Evolutionary conservation across 257 asterid genomes (phyloP), one percentile per base, ranked within the genome.

Genomic region (Avicennia marina): DNA sequence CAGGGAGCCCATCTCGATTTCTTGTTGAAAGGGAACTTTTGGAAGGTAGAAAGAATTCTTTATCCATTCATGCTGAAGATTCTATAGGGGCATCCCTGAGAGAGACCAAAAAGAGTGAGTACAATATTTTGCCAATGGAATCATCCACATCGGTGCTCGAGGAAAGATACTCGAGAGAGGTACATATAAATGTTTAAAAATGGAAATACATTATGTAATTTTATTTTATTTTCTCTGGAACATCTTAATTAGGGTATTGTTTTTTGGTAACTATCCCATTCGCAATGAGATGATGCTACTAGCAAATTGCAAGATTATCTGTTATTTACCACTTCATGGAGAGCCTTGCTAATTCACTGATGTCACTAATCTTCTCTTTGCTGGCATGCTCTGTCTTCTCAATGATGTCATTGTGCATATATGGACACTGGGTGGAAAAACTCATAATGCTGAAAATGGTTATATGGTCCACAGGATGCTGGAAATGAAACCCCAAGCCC

Each of bases 31-130:
- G 56, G 63, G 76, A 64, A 59, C 48, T 48, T 54, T 66, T 74
- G 42, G 73, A 62, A 58, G 74, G 63, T 51, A 58, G 70, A 64
- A 76, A 52, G 67, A 68, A 34, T 31, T 61, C 69, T 17, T 52
- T 52, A 44, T 54, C 56, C 67, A 19, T 57, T 53, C 72, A 41
- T 22, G 66, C 46, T 66, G 65, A 25, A 20, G 67, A 70, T 56
- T 62, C 50, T 40, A 40, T 18, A 9, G 44, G 32, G 56, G 70
- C 19, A 48, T 53, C 67, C 56, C 58, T 3, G 36, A 58, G 56
- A 56, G 34, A 42, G 55, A 17, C 41, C 29, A 32, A 31, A 25
- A 66, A 33, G 32, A 41, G 41, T 3, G 38, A n/a, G 17, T 54
- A 73, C 59, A 36, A 19, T 33, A 11, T 51, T 51, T 33, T 42